Evolutionary conservation across 148 eudicot species (phyloP).

Genomic region (Rheum nobile): DNA sequence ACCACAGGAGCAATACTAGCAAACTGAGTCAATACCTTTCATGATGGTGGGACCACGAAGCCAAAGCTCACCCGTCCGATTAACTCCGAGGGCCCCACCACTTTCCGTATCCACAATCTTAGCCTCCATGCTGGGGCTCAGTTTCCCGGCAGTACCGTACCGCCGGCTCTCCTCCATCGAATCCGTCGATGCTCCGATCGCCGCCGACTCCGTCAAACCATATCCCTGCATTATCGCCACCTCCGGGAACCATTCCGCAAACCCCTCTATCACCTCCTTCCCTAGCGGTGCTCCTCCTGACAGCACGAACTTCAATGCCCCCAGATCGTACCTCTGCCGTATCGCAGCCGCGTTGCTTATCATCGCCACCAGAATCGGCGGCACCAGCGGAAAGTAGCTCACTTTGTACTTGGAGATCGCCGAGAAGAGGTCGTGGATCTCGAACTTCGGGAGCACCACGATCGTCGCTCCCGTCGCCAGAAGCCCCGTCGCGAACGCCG

Average conservation of each 20-base stretch:
- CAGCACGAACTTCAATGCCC: constrained; percentile 32
- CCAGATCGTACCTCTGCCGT: constrained; percentile 28
- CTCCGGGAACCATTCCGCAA: constrained; percentile 49
- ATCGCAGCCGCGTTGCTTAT: constrained; percentile 56
- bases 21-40: constrained; percentile 16
- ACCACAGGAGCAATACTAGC: background rate
- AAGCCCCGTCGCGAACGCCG: constrained; percentile 57
- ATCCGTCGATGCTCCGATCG: constrained; percentile 77
- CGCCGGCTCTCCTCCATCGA: constrained; percentile 68
- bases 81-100: constrained; percentile 43
- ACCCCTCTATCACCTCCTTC: constrained; percentile 79
- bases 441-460: constrained; percentile 68
- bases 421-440: constrained; percentile 58
- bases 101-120: constrained; percentile 80
- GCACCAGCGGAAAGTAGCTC: constrained; percentile 64
- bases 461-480: constrained; percentile 50
- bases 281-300: constrained; percentile 92
- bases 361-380: constrained; percentile 81
- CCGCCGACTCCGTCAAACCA: constrained; percentile 92
- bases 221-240: constrained; percentile 78
- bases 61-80: constrained; percentile 92
- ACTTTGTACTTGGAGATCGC: constrained; percentile 58
- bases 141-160: constrained; percentile 84
- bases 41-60: constrained; percentile 76
- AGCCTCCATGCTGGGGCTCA: constrained; percentile 77